phyloP scores from a whole-genome alignment of 495 filamentous ascomycete species.

The Penicillium mononematosum region DNA sequence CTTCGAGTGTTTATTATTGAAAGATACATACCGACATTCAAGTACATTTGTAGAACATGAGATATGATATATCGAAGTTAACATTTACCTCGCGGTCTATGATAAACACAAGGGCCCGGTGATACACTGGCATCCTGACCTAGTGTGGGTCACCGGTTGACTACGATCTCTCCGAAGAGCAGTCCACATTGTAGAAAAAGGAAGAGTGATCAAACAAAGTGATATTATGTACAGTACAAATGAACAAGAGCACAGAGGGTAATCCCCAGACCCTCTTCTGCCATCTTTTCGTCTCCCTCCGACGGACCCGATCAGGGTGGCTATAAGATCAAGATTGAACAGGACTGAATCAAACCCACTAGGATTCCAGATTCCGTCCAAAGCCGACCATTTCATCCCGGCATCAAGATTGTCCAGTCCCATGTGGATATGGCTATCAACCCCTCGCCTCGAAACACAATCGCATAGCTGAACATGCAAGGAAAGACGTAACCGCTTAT shows the following conservation, averaged over 20 bases:
- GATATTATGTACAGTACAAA: slow-evolving; percentile 24
- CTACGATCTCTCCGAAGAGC: not conserved
- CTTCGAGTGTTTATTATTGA: slow-evolving; percentile 46
- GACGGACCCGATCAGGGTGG: not conserved
- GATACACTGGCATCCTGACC: not conserved
- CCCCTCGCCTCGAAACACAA: slow-evolving; percentile 2
- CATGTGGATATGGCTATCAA: slow-evolving; percentile 1
- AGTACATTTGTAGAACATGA: not conserved
- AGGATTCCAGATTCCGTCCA: no score
- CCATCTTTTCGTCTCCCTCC: slow-evolving; percentile 6
- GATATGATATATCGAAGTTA: not conserved
- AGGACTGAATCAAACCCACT: not conserved
- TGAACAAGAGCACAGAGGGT: slow-evolving; percentile 8
- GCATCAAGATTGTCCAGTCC: not conserved
- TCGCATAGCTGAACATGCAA: slow-evolving; percentile 7
- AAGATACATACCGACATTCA: slow-evolving; percentile 31
- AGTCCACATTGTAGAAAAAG: slow-evolving; percentile 1
- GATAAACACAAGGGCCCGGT: not conserved
- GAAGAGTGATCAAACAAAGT: slow-evolving; percentile 19
- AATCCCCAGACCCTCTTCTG: slow-evolving; percentile 9
- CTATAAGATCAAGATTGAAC: not conserved
- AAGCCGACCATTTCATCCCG: not conserved
- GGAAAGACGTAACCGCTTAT: slow-evolving; percentile 4
- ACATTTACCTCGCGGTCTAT: not conserved
- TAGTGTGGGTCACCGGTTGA: not conserved